Evolutionary conservation across 2,329 filamentous ascomycete species (phyloP).

Genomic region (Rhytidhysteron rufulum): DNA sequence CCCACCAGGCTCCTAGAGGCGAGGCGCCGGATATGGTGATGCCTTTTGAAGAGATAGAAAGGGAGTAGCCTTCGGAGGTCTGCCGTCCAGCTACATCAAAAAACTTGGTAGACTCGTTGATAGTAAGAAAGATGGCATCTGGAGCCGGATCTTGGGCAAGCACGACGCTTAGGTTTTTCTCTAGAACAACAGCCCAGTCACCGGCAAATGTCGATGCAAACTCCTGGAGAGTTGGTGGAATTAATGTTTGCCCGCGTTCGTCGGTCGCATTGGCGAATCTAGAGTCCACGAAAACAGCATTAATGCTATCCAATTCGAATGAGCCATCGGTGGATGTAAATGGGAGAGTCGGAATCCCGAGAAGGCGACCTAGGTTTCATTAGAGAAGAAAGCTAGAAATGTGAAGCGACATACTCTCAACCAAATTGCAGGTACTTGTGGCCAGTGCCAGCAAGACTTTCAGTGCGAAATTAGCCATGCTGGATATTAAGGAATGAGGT

Average conservation of each 20-base stretch:
- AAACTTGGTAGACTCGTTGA: constrained; percentile 18
- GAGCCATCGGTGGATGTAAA: constrained; percentile 6
- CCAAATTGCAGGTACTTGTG: no score
- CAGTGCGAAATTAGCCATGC: no score
- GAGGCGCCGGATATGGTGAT: constrained; percentile 36
- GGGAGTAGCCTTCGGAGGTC: constrained; percentile 46
- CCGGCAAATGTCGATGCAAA: constrained; percentile 42
- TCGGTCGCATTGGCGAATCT: constrained; percentile 41
- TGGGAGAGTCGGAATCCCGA: constrained; percentile 14
- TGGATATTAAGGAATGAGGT: no score
- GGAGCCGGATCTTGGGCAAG: constrained; percentile 22
- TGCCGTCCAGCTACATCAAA: constrained; percentile 41
- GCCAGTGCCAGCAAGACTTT: no score
- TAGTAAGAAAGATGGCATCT: constrained; percentile 40
- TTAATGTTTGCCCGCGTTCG: constrained; percentile 47
- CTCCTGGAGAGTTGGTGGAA: constrained; percentile 42
- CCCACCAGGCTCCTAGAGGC: constrained; percentile 41
- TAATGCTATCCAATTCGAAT: constrained; percentile 8
- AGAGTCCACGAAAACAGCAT: constrained; percentile 43
- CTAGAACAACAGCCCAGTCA: constrained; percentile 41
- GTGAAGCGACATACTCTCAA: no score
- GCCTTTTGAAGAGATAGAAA: constrained; percentile 27
- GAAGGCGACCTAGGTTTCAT: constrained; percentile 7
- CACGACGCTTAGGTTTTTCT: constrained; percentile 30
- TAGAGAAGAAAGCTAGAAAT: no score